Evolutionary conservation across 2,329 filamentous ascomycete species (phyloP), one percentile per base, ranked within the genome.

Genomic region (Ambrosiella xylebori): DNA sequence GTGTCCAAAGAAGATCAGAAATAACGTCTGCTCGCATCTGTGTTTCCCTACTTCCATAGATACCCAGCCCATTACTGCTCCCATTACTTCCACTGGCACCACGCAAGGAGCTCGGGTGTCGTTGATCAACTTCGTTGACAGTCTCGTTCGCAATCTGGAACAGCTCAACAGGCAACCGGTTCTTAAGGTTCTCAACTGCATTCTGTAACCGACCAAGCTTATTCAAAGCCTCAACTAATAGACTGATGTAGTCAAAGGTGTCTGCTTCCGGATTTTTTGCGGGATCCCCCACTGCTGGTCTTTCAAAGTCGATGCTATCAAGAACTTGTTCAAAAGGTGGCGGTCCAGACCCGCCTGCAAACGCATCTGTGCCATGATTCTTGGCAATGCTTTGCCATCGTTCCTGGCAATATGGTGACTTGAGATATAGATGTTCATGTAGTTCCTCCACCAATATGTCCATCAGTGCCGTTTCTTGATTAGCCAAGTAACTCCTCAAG

Each of bases 371-470:
- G 53, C 79, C 76, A 62, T 86, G 83, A 41, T 77, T 79, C 64
- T 84, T 85, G 41, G 84, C 78, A 61, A 95, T 80, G 60, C 79
- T 80, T 69, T 95, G 94, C 93, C 93, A 98, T 63, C 93, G 78
- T 67, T 95, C 88, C 67, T 95, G 89, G 67, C 91, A 97, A 68
- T 98, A 98, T 0, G 91, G 93, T 2, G 91, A 97, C 68, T 97
- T 97, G 44, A 98, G 80, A 67, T 98, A 98, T 3, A 98, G 76
- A 70, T 98, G 93, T 68, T 95, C 93, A 67, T 98, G 93, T 39
- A 98, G 75, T 69, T 98, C 93, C 68, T 98, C 93, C n/a, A 97
- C 83, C 58, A 98, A 69, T 57, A 97, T 97, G 66, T 98, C 93
- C 66, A 91, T 91, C 62, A 98, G 73, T 0, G 88, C 81, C 36